Evolutionary conservation across 768 basidiomycete genomes (phyloP).

Genomic region (Fomitopsis pulvina): DNA sequence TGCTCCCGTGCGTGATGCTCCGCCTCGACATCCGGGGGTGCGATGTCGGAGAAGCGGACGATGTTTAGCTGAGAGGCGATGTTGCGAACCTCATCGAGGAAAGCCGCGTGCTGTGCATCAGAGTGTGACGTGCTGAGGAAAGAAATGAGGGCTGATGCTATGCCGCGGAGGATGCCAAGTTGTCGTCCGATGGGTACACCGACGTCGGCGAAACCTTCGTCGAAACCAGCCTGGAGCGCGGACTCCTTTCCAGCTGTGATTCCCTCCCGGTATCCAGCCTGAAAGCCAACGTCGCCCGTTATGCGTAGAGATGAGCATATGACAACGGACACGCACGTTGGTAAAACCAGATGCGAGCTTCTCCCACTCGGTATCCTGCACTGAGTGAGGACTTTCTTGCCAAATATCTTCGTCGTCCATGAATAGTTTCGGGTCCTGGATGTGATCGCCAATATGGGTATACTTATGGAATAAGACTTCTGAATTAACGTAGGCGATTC

Average conservation of each 20-base stretch:
- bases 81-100: conserved; percentile 41
- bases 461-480: background rate
- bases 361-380: conserved; percentile 54
- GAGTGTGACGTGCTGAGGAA: conserved; percentile 39
- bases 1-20: conserved; percentile 71
- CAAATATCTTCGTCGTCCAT: conserved; percentile 30
- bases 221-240: conserved; percentile 85
- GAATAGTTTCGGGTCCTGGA: background rate
- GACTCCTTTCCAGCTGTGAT: conserved; percentile 89
- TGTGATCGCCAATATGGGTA: background rate
- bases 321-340: conserved; percentile 41
- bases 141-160: conserved; percentile 53
- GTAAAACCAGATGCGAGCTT: conserved; percentile 65
- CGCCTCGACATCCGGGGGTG: conserved; percentile 71
- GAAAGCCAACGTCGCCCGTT: conserved; percentile 12
- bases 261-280: conserved; percentile 94
- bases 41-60: conserved; percentile 66
- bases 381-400: conserved; percentile 40
- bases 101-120: conserved; percentile 5
- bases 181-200: conserved; percentile 74
- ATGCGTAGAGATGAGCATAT: conserved; percentile 32
- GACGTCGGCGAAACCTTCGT: conserved; percentile 67
- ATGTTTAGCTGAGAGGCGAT: conserved; percentile 50
- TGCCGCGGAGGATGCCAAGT: conserved; percentile 73
- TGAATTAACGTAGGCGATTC: background rate